Percentiles rank a stretch among this genome's conserved stretches.
These are phyloP conservation scores for Gossypium aridum DNA, from an alignment of 441 rosid species.

Conservation along the genomic window DNA sequence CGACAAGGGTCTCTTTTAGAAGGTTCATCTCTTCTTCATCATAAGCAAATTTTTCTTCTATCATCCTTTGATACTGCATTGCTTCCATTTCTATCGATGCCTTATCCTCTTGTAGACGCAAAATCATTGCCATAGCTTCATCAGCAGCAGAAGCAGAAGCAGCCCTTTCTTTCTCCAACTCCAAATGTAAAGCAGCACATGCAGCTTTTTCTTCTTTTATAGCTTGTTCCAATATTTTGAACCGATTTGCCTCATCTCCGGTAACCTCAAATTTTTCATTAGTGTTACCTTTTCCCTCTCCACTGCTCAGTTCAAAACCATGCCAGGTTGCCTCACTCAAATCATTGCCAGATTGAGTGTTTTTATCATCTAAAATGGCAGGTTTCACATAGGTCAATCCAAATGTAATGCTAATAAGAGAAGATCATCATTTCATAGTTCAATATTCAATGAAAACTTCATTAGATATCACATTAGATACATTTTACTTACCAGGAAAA, in stretches of 20 bases:
- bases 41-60: conserved; percentile 53
- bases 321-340: conserved; percentile 18
- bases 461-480: not conserved
- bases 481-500: conserved; percentile 31
- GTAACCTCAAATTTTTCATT: conserved; percentile 11
- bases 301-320: conserved; percentile 22
- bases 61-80: conserved; percentile 54
- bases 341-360: conserved; percentile 24
- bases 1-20: conserved; percentile 52
- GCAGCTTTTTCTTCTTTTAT: conserved; percentile 42
- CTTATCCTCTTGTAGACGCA: conserved; percentile 54
- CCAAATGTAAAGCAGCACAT: conserved; percentile 31
- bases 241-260: conserved; percentile 26
- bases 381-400: not conserved
- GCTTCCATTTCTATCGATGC: conserved; percentile 61
- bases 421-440: not conserved
- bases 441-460: not conserved
- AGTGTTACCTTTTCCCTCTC: conserved; percentile 13
- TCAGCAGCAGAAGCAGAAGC: conserved; percentile 26
- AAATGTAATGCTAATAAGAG: not conserved
- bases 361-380: conserved; percentile 22
- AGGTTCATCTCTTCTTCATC: conserved; percentile 65
- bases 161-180: conserved; percentile 61
- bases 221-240: conserved; percentile 38
- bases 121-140: conserved; percentile 77